Evolutionary conservation across 1,284 basidiomycete genomes (phyloP), one percentile per base, ranked within the genome.

Genomic region (Ganoderma lingzhi): DNA sequence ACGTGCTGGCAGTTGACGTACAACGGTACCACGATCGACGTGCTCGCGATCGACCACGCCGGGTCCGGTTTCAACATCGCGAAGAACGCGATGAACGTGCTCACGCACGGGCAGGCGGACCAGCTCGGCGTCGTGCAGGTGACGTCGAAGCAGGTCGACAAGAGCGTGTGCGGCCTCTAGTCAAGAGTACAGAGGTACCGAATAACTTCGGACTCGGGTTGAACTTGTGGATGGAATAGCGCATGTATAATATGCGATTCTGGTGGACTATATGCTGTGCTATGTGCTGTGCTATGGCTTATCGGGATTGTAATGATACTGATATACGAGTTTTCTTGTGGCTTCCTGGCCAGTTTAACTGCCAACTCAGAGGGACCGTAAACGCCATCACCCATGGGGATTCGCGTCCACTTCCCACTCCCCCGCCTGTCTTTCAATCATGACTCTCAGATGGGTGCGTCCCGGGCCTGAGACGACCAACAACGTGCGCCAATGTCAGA

Each of bases 31-130:
- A 82, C 78, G 23, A 79, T 87, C 70, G 75, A 80, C 64, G 72
- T 87, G 23, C 77, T 81, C 19, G 85, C 81, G 9, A 79, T 87
- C 64, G 85, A 87, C 76, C 75, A 76, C 66, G 77, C 80, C 2
- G 75, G 72, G 23, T 63, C 68, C 15, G 84, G 81, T 19, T 84
- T 84, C 76, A 84, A 84, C 75, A 83, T 87, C 61, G 76, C 70
- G 10, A 64, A 80, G 69, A 59, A 65, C 15, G 85, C 84, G 41
- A 82, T 88, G 82, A 79, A 85, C 73, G 73, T 71, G 45, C 80
- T 86, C 73, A 86, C 84, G 5, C 77, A 78, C 62, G 75, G 75
- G 17, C 80, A 82, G 65, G 86, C 82, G 1, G 75, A 75, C 2
- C 66, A 76, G 55, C 75, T 83, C 19, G 85, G 85, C 4, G 76